Percentiles rank a stretch among this genome's conserved stretches.
These are phyloP conservation scores for Saccharomycopsis oosterbeekiorum DNA, from an alignment of 805 yeast genomes.

Conservation along the genomic window DNA sequence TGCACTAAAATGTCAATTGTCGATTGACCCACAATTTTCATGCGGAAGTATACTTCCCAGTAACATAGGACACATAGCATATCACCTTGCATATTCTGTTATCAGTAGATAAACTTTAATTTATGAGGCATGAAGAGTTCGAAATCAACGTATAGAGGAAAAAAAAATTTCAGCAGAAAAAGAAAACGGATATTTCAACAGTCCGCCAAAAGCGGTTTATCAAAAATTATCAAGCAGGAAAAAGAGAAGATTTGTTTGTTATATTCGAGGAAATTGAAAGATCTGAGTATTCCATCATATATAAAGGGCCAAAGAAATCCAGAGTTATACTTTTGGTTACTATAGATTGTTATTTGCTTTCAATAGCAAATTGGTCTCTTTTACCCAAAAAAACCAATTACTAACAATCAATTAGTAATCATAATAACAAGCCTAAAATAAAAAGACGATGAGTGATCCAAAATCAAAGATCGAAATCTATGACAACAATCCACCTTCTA, in stretches of 20 bases:
- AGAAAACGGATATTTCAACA: not conserved
- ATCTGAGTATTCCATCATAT: not conserved
- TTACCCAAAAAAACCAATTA: not conserved
- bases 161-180: not conserved
- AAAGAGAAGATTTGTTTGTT: not conserved
- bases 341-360: not conserved
- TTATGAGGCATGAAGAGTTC: not conserved
- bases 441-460: not conserved
- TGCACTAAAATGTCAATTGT: not conserved
- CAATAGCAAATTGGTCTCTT: not conserved
- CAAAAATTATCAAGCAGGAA: not conserved
- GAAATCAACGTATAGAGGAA: not conserved
- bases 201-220: not conserved
- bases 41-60: not conserved
- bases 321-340: not conserved
- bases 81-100: not conserved
- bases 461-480: conserved; percentile 1
- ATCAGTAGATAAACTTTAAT: not conserved
- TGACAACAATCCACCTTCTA: not conserved
- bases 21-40: not conserved
- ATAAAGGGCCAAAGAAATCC: not conserved
- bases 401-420: not conserved
- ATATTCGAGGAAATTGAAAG: not conserved
- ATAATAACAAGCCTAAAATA: not conserved
- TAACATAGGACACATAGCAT: not conserved